Evolutionary conservation across 768 basidiomycete species (phyloP).

Genomic region (Sarcodon aspratus): DNA sequence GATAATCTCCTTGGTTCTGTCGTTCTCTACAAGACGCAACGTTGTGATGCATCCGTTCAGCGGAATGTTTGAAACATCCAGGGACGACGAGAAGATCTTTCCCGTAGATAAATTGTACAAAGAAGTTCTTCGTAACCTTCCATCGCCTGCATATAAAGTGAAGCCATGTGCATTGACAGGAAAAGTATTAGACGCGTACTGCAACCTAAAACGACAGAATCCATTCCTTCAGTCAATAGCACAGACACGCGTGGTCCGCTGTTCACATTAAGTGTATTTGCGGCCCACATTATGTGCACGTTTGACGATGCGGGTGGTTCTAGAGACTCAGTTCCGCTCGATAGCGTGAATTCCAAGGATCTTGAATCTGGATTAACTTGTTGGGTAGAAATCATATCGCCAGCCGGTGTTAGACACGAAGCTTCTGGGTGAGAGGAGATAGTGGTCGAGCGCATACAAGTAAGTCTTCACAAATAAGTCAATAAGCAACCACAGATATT

Average conservation of each 20-base stretch:
- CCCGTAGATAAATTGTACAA: constrained; percentile 9
- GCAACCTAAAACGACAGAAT: constrained; percentile 45
- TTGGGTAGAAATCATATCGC: not conserved
- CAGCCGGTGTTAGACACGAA: not conserved
- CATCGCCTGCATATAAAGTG: constrained; percentile 13
- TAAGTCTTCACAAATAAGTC: too few species aligned
- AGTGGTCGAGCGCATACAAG: too few species aligned
- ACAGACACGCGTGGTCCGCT: not conserved
- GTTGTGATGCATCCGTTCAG: constrained; percentile 36
- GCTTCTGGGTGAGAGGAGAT: too few species aligned
- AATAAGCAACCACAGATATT: too few species aligned
- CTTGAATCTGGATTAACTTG: too few species aligned
- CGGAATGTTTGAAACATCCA: constrained; percentile 31
- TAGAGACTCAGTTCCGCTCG: too few species aligned
- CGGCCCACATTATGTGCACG: too few species aligned
- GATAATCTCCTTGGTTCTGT: constrained; percentile 45
- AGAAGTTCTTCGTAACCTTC: constrained; percentile 16
- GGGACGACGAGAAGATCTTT: constrained; percentile 13
- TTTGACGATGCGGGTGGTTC: too few species aligned
- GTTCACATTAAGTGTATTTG: too few species aligned
- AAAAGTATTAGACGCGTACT: constrained; percentile 6
- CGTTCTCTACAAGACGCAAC: constrained; percentile 46
- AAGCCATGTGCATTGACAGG: not conserved
- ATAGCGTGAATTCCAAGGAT: too few species aligned
- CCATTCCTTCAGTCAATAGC: constrained; percentile 23